Evolutionary conservation across 768 basidiomycete species (phyloP).

Genomic region (Kwoniella botswanensis): DNA sequence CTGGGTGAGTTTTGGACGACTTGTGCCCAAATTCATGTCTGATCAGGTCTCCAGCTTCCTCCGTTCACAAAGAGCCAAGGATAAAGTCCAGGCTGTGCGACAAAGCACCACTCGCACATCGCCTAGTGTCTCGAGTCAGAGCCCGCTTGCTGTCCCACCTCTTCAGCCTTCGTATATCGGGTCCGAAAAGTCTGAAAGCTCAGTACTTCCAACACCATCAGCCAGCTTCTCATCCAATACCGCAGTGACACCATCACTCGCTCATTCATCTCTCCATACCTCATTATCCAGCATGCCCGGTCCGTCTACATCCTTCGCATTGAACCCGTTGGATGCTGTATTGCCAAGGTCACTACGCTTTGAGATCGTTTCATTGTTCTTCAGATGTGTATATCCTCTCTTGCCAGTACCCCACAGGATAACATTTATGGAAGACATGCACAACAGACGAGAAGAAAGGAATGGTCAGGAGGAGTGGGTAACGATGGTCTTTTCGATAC

Average conservation of each 20-base stretch:
- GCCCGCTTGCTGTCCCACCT: background rate
- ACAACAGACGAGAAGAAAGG: background rate
- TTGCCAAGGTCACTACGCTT: conserved; percentile 2
- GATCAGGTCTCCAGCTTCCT: background rate
- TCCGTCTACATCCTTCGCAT: too few relatives aligned
- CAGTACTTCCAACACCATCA: background rate
- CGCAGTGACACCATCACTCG: background rate
- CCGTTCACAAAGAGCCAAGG: conserved; percentile 7
- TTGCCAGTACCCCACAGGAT: conserved; percentile 7
- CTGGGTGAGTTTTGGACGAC: background rate
- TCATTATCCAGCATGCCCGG: background rate
- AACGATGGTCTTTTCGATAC: conserved; percentile 8
- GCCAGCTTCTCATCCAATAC: background rate
- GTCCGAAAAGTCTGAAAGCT: background rate
- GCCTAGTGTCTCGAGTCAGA: background rate
- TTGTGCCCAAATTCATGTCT: background rate
- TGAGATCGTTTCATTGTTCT: conserved; percentile 6
- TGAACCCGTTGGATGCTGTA: conserved; percentile 1
- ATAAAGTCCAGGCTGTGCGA: background rate
- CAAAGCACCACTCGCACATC: background rate
- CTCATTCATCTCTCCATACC: background rate
- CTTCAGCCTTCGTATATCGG: background rate
- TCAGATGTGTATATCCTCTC: conserved; percentile 6
- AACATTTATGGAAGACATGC: conserved; percentile 7
- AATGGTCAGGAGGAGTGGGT: conserved; percentile 11